phyloP scores from a whole-genome alignment of 805 yeast genomes.

The Teunomyces kruisii region DNA sequence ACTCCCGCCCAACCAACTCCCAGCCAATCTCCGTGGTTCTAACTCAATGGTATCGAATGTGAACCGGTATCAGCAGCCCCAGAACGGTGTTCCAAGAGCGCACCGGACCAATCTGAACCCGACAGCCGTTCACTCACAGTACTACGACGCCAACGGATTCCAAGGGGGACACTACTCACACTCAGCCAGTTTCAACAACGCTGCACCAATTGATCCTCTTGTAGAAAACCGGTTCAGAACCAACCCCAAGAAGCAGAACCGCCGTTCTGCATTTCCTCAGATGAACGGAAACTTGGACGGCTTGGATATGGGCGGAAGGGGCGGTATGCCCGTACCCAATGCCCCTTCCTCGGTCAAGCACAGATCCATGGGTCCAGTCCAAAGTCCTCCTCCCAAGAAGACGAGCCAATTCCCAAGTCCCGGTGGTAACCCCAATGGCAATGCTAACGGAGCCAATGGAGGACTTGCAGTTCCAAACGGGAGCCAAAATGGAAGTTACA shows the following conservation, averaged over 20 bases:
- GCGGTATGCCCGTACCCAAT: conserved; percentile 42
- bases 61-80: conserved; percentile 16
- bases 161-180: conserved; percentile 11
- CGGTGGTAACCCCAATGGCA: background rate
- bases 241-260: conserved; percentile 29
- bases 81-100: conserved; percentile 15
- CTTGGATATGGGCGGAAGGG: conserved; percentile 46
- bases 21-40: conserved; percentile 24
- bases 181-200: conserved; percentile 15
- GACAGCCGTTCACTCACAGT: conserved; percentile 9
- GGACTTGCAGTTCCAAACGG: background rate
- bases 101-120: conserved; percentile 16
- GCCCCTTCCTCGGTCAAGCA: conserved; percentile 14
- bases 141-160: conserved; percentile 7
- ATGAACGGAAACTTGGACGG: conserved; percentile 31
- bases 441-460: no score
- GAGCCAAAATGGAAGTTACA: background rate
- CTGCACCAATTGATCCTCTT: conserved; percentile 26
- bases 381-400: conserved; percentile 4
- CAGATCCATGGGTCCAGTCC: conserved; percentile 7
- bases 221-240: conserved; percentile 24
- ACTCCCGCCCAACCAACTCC: conserved; percentile 21
- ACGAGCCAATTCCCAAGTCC: conserved; percentile 3
- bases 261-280: conserved; percentile 36
- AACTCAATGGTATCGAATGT: conserved; percentile 16